Conservation (phyloP, 176 grass and related monocot species). For the Raddia guianensis region DNA sequence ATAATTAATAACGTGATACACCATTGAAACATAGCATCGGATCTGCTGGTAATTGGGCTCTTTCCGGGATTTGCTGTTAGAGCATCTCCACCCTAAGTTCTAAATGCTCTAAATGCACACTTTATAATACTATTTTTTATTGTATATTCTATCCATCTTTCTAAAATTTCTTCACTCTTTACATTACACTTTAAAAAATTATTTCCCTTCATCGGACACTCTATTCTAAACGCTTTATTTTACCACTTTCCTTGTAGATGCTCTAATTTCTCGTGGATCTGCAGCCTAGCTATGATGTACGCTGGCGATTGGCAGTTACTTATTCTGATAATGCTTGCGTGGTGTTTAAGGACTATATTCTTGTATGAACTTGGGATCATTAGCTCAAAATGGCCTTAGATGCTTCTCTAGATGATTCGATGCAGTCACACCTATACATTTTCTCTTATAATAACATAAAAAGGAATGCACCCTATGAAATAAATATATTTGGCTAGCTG, state of each 20-base stretch:
- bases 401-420: background rate
- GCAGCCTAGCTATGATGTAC: background rate
- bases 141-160: no score
- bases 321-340: background rate
- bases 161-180: no score
- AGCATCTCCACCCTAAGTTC: no score
- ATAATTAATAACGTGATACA: constrained; percentile 10
- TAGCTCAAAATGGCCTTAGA: background rate
- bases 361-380: background rate
- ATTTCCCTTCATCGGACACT: no score
- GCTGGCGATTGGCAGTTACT: background rate
- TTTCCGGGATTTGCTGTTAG: background rate
- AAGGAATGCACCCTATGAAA: background rate
- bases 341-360: background rate
- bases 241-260: no score
- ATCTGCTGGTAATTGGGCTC: constrained; percentile 23
- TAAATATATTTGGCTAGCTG: background rate
- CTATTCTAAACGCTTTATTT: no score
- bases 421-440: background rate
- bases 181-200: no score
- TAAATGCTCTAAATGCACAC: no score
- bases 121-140: no score
- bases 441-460: background rate
- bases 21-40: background rate
- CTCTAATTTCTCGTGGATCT: background rate